Evolutionary conservation across 2,329 filamentous ascomycete species (phyloP).

Genomic region (Chalaropsis thielavioides): DNA sequence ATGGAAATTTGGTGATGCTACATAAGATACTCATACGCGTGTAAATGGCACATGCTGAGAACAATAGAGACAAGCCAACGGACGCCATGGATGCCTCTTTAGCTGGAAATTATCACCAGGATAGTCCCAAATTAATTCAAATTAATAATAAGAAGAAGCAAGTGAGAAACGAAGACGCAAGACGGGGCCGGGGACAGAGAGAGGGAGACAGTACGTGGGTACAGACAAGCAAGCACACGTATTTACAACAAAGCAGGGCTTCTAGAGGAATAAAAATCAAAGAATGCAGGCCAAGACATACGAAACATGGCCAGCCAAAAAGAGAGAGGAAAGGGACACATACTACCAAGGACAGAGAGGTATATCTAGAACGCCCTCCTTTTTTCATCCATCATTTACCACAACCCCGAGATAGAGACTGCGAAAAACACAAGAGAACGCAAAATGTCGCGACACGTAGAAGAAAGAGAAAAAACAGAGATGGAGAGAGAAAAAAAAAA

Average conservation of each 20-base stretch:
- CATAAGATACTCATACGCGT: too few relatives aligned
- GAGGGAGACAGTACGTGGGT: neutral
- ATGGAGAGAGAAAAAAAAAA: slow-evolving; percentile 14
- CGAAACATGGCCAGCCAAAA: slow-evolving; percentile 11
- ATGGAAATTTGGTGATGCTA: too few relatives aligned
- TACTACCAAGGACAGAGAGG: slow-evolving; percentile 21
- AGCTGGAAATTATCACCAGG: neutral
- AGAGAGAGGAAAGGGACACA: neutral
- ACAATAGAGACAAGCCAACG: too few relatives aligned
- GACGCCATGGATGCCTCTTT: too few relatives aligned
- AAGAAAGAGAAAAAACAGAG: neutral
- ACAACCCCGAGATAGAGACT: slow-evolving; percentile 21
- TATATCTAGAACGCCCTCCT: slow-evolving; percentile 28
- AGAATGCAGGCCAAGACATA: slow-evolving; percentile 13
- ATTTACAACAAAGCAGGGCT: slow-evolving; percentile 10
- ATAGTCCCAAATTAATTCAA: neutral
- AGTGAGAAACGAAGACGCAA: neutral
- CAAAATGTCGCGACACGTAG: slow-evolving; percentile 7
- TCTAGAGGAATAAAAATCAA: slow-evolving; percentile 6
- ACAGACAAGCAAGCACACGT: neutral
- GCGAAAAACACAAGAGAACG: slow-evolving; percentile 16
- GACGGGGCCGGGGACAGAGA: neutral
- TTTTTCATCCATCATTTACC: slow-evolving; percentile 20
- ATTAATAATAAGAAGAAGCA: neutral
- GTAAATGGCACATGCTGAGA: too few relatives aligned